Conservation (phyloP, 768 basidiomycete species). For the Fibroporia radiculosa region DNA sequence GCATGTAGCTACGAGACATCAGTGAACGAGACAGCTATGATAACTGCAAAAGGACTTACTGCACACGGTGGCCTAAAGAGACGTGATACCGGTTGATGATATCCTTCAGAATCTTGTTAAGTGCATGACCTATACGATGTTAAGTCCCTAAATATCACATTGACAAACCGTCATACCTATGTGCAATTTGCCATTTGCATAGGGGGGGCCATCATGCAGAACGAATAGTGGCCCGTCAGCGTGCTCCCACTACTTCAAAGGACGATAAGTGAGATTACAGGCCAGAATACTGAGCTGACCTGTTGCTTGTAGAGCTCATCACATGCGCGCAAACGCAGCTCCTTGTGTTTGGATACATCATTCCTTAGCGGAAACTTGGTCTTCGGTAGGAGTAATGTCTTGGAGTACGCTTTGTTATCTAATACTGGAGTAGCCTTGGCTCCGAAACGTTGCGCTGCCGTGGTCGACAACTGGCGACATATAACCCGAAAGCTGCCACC, state of each 20-base stretch:
- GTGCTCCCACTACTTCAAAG: constrained; percentile 48
- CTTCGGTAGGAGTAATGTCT: constrained; percentile 74
- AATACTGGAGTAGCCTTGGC: not conserved
- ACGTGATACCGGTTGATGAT: constrained; percentile 89
- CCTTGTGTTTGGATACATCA: constrained; percentile 56
- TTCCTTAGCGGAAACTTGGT: constrained; percentile 72
- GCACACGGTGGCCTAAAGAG: constrained; percentile 65
- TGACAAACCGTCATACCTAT: constrained; percentile 54
- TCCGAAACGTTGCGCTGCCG: not conserved
- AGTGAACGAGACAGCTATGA: constrained; percentile 2
- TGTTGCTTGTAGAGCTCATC: constrained; percentile 75
- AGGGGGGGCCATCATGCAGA: constrained; percentile 93
- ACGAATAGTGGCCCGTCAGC: constrained; percentile 67
- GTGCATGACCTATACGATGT: constrained; percentile 68
- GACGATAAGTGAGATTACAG: not conserved
- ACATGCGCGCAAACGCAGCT: constrained; percentile 54
- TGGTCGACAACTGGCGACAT: not conserved
- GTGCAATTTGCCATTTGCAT: constrained; percentile 93
- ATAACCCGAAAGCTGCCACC: not conserved
- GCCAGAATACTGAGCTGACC: constrained; percentile 30
- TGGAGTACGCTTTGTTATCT: constrained; percentile 34
- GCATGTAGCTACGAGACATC: constrained; percentile 58
- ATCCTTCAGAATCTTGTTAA: constrained; percentile 96
- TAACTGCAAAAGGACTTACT: constrained; percentile 43
- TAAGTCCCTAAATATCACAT: not conserved